Base-by-base conservation (phyloP, 2,329 filamentous ascomycete genomes). In the Sporothrix brasiliensis region DNA sequence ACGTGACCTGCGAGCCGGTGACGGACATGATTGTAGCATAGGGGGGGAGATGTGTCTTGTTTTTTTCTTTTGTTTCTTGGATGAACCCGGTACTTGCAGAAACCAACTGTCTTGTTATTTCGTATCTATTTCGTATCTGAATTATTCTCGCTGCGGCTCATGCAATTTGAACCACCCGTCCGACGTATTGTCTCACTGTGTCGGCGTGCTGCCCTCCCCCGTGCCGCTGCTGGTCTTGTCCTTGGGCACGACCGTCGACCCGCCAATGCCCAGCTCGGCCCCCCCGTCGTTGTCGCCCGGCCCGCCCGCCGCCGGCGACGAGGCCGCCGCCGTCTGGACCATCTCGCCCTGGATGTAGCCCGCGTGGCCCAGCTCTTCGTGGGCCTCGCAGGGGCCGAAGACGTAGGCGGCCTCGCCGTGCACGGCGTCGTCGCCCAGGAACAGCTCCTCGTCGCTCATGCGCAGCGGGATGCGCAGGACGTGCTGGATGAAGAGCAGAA, bases 401-500 rank as follows among this genome's bases (percentile, higher is more conserved):
- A 77, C 77, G 67, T 81, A 82, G 4, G 83, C 80, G 41, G 79
- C 79, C 74, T 85, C 83, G 58, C 83, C 82, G 73, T 85, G 83
- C 39, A 84, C 77, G 21, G 81, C 80, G 71, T 82, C 82, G 73
- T 85, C 83, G 27, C 83, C 83, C 30, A 82, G 76, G 24, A 82
- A 70, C 47, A 85, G 75, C 66, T 81, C 73, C 69, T 82, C 82
- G 16, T 85, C 83, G 41, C 76, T 77, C 81, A 85, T 83, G 54
- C 83, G 78, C 71, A 85, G 76, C 5, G 82, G 81, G 21, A 85
- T 79, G 21, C 83, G 79, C 58, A 80, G 76, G 54, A 84, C 82
- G 73, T 83, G 82, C 74, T 84, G 83, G 78, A 85, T 85, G 75
- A 85, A 85, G 1, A 80, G 73, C 77, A 84, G 76, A 71, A 85